Evolutionary conservation across 2,329 filamentous ascomycete species (phyloP).

Genomic region (Emmonsia crescens): DNA sequence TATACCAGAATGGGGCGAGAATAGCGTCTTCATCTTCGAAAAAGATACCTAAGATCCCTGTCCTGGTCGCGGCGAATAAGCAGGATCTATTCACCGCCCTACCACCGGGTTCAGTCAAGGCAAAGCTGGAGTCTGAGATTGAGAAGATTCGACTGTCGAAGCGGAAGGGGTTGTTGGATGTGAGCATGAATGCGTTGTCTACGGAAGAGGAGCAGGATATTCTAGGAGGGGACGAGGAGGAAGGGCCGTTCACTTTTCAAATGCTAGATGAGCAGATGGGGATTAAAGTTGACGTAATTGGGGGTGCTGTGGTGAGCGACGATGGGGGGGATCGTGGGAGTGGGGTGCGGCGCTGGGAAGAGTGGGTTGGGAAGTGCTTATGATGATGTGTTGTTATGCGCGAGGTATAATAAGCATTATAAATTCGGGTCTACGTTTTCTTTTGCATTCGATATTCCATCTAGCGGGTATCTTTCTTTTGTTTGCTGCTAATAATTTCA

Average conservation of each 20-base stretch:
- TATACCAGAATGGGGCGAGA: slow-evolving; percentile 40
- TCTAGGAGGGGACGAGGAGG: slow-evolving; percentile 73
- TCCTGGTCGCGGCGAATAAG: slow-evolving; percentile 90
- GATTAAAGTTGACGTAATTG: slow-evolving; percentile 63
- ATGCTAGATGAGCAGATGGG: slow-evolving; percentile 72
- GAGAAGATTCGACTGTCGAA: slow-evolving; percentile 63
- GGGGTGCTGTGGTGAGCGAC: slow-evolving; percentile 54
- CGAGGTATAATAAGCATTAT: neutral
- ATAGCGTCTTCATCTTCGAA: slow-evolving; percentile 33
- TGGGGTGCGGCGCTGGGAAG: slow-evolving; percentile 77
- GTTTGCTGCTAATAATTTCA: neutral
- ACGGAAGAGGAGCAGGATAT: slow-evolving; percentile 62
- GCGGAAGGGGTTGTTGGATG: slow-evolving; percentile 72
- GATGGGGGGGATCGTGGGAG: slow-evolving; percentile 45
- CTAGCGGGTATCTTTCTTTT: neutral
- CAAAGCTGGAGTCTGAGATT: slow-evolving; percentile 68
- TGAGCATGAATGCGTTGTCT: slow-evolving; percentile 48
- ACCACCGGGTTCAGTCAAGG: slow-evolving; percentile 64
- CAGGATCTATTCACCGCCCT: slow-evolving; percentile 89
- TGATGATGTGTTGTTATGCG: slow-evolving; percentile 29
- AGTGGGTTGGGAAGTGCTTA: slow-evolving; percentile 72
- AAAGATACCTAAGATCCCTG: slow-evolving; percentile 50
- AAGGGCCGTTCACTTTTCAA: slow-evolving; percentile 65
- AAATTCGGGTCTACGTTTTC: neutral
- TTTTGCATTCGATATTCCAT: neutral